Base-by-base conservation (phyloP, 2,329 filamentous ascomycete genomes). In the Chaetomiaceae sp. region DNA sequence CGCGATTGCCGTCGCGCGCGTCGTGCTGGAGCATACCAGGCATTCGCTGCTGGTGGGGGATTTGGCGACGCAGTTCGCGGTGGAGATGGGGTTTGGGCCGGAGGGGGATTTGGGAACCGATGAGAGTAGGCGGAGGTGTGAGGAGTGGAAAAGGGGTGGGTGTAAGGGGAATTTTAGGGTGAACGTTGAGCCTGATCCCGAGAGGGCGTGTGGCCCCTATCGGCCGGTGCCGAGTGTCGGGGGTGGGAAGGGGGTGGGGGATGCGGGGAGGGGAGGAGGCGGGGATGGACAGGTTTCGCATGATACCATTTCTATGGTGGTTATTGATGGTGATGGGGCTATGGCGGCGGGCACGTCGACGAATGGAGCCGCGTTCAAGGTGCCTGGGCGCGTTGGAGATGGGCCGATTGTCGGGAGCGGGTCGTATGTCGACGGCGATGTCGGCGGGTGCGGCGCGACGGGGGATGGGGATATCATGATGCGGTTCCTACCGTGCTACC, bases 391-490 rank as follows among this genome's bases (percentile, higher is more conserved):
- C 15, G 75, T 78, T 0, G 75, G 75, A 14, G 75, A 79, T 43
- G 75, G 73, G 0, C 75, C 75, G 3, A 77, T 78, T 42, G 65
- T 68, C 0, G 75, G 75, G 1, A 75, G 71, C 43, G 75, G 75
- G 2, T 74, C 73, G 1, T 79, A 79, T 52, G 75, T 74, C 3
- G 75, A 79, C 50, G 65, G 64, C 4, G 72, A 75, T 3, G 69
- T 75, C 1, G 75, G 75, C 2, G 75, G 71, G 0, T 79, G 75
- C 52, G 75, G 75, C 7, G 74, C 75, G 2, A 78, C 75, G 0
- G 75, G 75, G 1, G 75, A 79, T 44, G 75, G 75, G 1, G 75
- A 79, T 54, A 60, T 78, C 48, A 76, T 78, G 74, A 74, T 77
- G 69, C 67, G 74, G 4, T 76, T 78, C 51, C 57, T 78, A 19